These are phyloP conservation scores for Ascoidea tarda DNA, from an alignment of 805 yeast genomes.

Conservation along the genomic window DNA sequence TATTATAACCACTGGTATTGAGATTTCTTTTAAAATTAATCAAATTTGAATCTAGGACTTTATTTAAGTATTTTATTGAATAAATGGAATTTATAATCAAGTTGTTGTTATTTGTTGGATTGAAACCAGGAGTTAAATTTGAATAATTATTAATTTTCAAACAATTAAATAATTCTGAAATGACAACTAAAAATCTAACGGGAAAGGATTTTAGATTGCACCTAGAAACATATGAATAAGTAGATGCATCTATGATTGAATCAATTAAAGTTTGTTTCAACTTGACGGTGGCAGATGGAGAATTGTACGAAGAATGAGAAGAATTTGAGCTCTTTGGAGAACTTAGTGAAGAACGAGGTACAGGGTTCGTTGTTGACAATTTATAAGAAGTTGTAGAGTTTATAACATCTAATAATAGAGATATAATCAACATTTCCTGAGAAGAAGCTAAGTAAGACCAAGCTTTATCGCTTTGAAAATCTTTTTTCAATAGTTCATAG, in stretches of 20 bases:
- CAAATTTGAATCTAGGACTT: slow-evolving; percentile 5
- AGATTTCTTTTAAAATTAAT: slow-evolving; percentile 23
- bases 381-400: slow-evolving; percentile 11
- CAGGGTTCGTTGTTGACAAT: slow-evolving; percentile 20
- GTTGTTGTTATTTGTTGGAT: slow-evolving; percentile 28
- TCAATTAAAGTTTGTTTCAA: slow-evolving; percentile 38
- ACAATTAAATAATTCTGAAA: slow-evolving; percentile 51
- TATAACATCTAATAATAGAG: slow-evolving; percentile 45
- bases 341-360: slow-evolving; percentile 25
- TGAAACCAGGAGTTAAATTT: slow-evolving; percentile 25
- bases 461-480: slow-evolving; percentile 62
- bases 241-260: slow-evolving; percentile 55
- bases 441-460: slow-evolving; percentile 71
- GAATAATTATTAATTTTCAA: slow-evolving; percentile 27
- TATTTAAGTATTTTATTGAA: slow-evolving; percentile 30
- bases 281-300: slow-evolving; percentile 26
- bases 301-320: slow-evolving; percentile 19
- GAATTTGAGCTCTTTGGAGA: slow-evolving; percentile 29
- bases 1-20: slow-evolving; percentile 12
- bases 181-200: slow-evolving; percentile 48
- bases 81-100: slow-evolving; percentile 33
- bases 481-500: slow-evolving; percentile 72
- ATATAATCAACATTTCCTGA: slow-evolving; percentile 78
- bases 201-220: slow-evolving; percentile 58
- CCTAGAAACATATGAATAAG: slow-evolving; percentile 64